Conservation (phyloP, 257 asterid genomes). For the Fraxinus anomala region DNA sequence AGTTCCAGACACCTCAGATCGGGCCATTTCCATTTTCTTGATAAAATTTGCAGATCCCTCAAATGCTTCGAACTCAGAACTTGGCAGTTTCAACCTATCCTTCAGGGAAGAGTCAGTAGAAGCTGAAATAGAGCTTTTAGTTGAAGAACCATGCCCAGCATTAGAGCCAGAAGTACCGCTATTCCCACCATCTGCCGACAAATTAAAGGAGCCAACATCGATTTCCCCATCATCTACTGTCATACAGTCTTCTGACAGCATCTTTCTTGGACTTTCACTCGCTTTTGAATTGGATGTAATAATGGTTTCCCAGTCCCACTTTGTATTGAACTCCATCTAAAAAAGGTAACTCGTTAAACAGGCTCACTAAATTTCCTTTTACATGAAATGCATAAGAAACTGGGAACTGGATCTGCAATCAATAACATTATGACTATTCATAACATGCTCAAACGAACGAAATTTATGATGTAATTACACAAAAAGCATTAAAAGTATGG, state of each 20-base stretch:
- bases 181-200: conserved; percentile 42
- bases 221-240: conserved; percentile 60
- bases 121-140: conserved; percentile 65
- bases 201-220: conserved; percentile 51
- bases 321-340: conserved; percentile 74
- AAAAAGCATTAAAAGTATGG: neutral
- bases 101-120: conserved; percentile 60
- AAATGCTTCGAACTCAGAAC: conserved; percentile 34
- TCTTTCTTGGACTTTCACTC: conserved; percentile 54
- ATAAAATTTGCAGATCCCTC: conserved; percentile 23
- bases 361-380: conserved; percentile 27
- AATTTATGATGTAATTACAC: neutral
- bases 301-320: conserved; percentile 83
- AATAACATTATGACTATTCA: conserved; percentile 19
- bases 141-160: conserved; percentile 59
- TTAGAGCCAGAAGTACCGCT: conserved; percentile 51
- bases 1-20: conserved; percentile 37
- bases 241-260: conserved; percentile 63
- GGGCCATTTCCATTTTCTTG: conserved; percentile 20
- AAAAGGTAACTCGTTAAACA: conserved; percentile 35
- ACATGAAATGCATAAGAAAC: conserved; percentile 35
- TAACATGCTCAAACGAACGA: conserved; percentile 7
- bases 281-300: conserved; percentile 50
- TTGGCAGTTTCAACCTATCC: conserved; percentile 33
- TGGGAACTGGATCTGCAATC: conserved; percentile 30